phyloP scores from a whole-genome alignment of 495 filamentous ascomycete species.

The Xylaria castorea region DNA sequence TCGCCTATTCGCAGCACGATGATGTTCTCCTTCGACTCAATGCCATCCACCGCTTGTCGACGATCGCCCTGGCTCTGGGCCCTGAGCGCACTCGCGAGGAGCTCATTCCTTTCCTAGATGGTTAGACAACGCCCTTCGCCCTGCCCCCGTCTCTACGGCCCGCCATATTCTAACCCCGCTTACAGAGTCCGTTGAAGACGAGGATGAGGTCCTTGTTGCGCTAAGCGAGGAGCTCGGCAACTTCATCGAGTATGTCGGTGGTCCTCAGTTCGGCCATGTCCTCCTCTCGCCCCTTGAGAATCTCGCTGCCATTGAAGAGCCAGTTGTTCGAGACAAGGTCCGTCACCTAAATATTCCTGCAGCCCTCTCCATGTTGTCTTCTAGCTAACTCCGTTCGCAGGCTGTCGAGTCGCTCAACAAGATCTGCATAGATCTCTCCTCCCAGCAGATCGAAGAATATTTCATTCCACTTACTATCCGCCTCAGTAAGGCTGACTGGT shows the following conservation, averaged over 20 bases:
- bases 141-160: slow-evolving; percentile 15
- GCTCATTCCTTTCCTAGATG: slow-evolving; percentile 97
- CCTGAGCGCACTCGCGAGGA: slow-evolving; percentile 96
- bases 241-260: slow-evolving; percentile 98
- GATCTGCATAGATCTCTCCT: slow-evolving; percentile 89
- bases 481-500: slow-evolving; percentile 99
- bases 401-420: slow-evolving; percentile 99
- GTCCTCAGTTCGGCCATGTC: slow-evolving; percentile 91
- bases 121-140: slow-evolving; percentile 56
- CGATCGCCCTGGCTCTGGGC: slow-evolving; percentile 94
- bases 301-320: slow-evolving; percentile 96
- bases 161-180: slow-evolving; percentile 35
- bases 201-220: slow-evolving; percentile 97
- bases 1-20: slow-evolving; percentile 72
- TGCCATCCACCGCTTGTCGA: slow-evolving; percentile 96
- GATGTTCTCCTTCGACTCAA: slow-evolving; percentile 97
- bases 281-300: slow-evolving; percentile 97
- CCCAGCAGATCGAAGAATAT: slow-evolving; percentile 91
- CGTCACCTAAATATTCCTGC: slow-evolving; percentile 22
- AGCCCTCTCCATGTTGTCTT: slow-evolving; percentile 4
- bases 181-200: slow-evolving; percentile 96
- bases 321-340: slow-evolving; percentile 96
- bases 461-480: slow-evolving; percentile 94
- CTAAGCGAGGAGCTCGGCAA: slow-evolving; percentile 93
- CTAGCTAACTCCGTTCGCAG: slow-evolving; percentile 53